Evolutionary conservation across 2,329 filamentous ascomycete genomes (phyloP), one percentile per base, ranked within the genome.

Genomic region (Bipolaris victoriae): DNA sequence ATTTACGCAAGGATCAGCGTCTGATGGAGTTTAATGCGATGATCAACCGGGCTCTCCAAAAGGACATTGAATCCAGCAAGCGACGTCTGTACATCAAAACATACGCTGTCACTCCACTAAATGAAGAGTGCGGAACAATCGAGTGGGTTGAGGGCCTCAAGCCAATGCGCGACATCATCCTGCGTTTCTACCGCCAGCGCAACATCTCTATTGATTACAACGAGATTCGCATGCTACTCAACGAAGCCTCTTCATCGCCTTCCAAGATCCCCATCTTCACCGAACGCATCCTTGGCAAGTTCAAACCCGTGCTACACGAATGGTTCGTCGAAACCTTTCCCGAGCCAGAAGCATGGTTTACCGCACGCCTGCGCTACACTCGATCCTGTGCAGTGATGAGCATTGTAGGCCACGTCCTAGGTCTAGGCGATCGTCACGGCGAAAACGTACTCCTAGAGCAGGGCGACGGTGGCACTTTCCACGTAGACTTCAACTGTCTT

Each of bases 1-100:
- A 99, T 75, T 84, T 99, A 22, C 90, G 95, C 49, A 99, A 96
- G 65, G 96, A 99, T 70, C 94, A 98, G 76, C 91, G 95, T 49
- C 87, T 99, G 18, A 99, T 99, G 93, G 96, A 99, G 73, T 99
- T 99, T 82, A 99, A 98, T 74, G 88, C 90, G 44, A 95, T 98
- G 86, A 98, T 99, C 80, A 99, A 99, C 74, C 86, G 95, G 57
- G 92, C 94, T 2, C 79, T 99, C 55, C 97, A 97, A 73, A 88
- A 90, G 60, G 93, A 98, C 69, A 88, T 93, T 2, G 93, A 97
- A 72, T 91, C 92, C 15, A 96, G 91, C 76, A 90, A 91, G 74
- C 87, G 95, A 15, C 90, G 95, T 63, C 84, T 99, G 53, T 76
- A 77, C 53, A 97, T 99, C 77, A 92, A 93, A 71, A 99, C 95